Percentiles rank a stretch among this genome's conserved stretches.
Conservation (phyloP, 2,329 filamentous ascomycete genomes). For the Chaetomium strumarium region DNA sequence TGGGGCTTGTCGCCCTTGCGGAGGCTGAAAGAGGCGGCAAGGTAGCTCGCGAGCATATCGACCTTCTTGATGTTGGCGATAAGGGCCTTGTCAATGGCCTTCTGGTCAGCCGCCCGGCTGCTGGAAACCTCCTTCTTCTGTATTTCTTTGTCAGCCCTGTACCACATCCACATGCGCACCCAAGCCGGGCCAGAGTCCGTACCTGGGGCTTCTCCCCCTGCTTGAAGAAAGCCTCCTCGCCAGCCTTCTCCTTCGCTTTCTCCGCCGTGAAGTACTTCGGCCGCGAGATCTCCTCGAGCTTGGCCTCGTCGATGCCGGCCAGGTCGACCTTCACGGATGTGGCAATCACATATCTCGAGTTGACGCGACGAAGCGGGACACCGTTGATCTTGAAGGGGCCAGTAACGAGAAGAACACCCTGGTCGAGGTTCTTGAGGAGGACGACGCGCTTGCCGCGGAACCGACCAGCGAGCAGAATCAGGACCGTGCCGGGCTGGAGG, state of each 20-base stretch:
- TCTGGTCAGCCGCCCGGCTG: conserved; percentile 93
- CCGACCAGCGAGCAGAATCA: conserved; percentile 98
- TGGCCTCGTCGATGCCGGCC: conserved; percentile 78
- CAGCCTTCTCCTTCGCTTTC: conserved; percentile 90
- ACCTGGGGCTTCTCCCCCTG: conserved; percentile 98
- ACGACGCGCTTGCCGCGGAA: conserved; percentile 99
- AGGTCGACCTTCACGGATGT: conserved; percentile 83
- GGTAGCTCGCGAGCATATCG: conserved; percentile 87
- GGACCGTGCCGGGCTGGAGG: conserved; percentile 89
- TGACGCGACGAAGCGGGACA: conserved; percentile 91
- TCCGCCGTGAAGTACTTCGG: conserved; percentile 95
- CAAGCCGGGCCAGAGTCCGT: conserved; percentile 34
- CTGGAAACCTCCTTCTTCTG: conserved; percentile 96
- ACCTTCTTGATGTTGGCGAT: conserved; percentile 98
- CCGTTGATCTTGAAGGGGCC: conserved; percentile 99
- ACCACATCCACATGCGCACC: background rate
- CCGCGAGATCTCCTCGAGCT: conserved; percentile 72
- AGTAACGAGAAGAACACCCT: conserved; percentile 98
- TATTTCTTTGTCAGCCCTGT: conserved; percentile 35
- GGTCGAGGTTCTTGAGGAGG: conserved; percentile 94
- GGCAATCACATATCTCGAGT: conserved; percentile 89
- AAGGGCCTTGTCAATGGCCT: conserved; percentile 95
- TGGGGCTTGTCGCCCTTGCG: conserved; percentile 99
- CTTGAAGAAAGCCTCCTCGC: conserved; percentile 99
- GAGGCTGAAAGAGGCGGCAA: conserved; percentile 93